Base-by-base conservation (phyloP, 2,329 filamentous ascomycete species). In the Fusarium sambucinum region DNA sequence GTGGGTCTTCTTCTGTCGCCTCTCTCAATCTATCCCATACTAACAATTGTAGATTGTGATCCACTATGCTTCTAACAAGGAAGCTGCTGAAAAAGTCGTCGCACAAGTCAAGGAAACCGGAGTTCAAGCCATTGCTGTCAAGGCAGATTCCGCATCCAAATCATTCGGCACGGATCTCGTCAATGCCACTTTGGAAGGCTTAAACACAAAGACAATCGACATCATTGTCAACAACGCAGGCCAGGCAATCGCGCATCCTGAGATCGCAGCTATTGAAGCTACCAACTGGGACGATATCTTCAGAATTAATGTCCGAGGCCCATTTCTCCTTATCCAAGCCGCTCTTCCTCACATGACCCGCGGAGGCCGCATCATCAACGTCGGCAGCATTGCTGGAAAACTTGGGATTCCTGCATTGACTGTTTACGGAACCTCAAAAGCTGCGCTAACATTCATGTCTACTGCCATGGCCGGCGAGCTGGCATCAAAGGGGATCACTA, bases 391-490 rank as follows among this genome's bases (percentile, higher is more conserved):
- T 5, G 73, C 66, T n/a, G 76, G 77, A 2, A 69, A 77, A 2
- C 55, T 76, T 4, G 78, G 77, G 2, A 63, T 76, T 3, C 60
- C 75, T 2, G 69, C 61, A 0, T 67, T 77, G 33, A 74, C 76
- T 0, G 74, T 80, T 0, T 80, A 81, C 32, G 75, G 68, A 0
- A 71, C 77, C 3, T 77, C 77, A 0, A 80, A 80, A 50, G 78
- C 77, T 10, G 78, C 78, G 0, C 58, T 61, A n/a, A 38, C 50
- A 1, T 45, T 6, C 10, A 61, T 61, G 46, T 46, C 59, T 0
- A 40, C 59, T 17, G 40, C 59, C 2, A 54, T 61, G 56, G 56
- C 59, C 0, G 59, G 59, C 1, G 59, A 61, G 6, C 38, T 61
- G 16, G 56, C 59, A 14, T 13, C 37, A 1, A 61, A 61, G 56